Evolutionary conservation across 73 alveolate species (phyloP).

Genomic region (Paramecium tetraurelia): DNA sequence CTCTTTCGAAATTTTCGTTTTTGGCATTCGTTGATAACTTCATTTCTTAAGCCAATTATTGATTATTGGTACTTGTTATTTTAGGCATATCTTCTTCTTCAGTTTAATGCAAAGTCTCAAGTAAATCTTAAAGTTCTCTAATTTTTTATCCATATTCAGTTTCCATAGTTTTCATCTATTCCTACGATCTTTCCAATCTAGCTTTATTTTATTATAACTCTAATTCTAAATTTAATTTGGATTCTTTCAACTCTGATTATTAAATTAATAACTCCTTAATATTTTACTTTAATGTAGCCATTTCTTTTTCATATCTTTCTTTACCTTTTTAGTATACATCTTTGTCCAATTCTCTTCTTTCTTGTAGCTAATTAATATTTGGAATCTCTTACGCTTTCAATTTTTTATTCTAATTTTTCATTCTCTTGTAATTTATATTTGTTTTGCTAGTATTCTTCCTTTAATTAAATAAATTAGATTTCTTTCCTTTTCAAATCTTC

Average conservation of each 20-base stretch:
- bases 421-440: neutral
- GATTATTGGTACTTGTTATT: neutral
- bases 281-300: neutral
- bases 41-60: conserved; percentile 4
- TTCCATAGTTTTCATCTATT: neutral
- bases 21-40: neutral
- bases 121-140: neutral
- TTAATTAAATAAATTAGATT: neutral
- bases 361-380: neutral
- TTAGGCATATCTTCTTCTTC: neutral
- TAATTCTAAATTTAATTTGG: conserved; percentile 1
- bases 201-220: neutral
- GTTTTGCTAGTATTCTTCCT: neutral
- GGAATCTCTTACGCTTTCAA: neutral
- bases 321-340: neutral
- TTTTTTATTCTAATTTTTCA: neutral
- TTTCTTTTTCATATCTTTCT: conserved; percentile 35
- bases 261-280: neutral
- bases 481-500: conserved; percentile 21
- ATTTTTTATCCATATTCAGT: conserved; percentile 3
- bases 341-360: conserved; percentile 40
- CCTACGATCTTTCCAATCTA: neutral
- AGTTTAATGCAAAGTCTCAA: neutral
- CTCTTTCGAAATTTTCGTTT: neutral
- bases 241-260: neutral